Percentiles rank a stretch among this genome's conserved stretches.
These are phyloP conservation scores for Penicillium sp. DNA, from an alignment of 2,329 filamentous ascomycete genomes.

Conservation along the genomic window DNA sequence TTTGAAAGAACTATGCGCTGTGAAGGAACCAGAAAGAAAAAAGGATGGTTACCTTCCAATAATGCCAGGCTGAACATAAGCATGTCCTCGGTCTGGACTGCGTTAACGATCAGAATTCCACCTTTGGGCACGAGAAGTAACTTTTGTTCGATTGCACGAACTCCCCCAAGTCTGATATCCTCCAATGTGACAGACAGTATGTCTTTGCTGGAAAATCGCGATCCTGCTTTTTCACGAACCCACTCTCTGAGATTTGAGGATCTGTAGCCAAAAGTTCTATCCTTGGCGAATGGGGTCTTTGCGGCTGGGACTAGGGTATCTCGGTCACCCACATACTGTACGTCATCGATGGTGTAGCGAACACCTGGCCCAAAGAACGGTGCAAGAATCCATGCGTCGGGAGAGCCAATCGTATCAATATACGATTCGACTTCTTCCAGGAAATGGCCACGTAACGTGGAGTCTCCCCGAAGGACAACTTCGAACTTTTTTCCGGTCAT, in stretches of 20 bases:
- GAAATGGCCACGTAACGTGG: not conserved
- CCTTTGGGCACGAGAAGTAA: not conserved
- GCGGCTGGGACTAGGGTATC: not conserved
- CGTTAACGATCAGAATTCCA: not conserved
- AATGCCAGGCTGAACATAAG: not conserved
- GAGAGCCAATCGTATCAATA: constrained; percentile 1
- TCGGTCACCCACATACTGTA: not conserved
- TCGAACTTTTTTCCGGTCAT: not conserved
- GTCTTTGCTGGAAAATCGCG: not conserved
- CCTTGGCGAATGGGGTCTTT: not conserved
- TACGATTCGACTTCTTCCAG: not conserved
- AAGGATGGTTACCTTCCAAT: not conserved
- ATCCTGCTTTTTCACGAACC: constrained; percentile 2
- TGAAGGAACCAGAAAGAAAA: not conserved
- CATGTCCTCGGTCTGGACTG: not conserved
- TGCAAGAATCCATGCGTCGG: not conserved
- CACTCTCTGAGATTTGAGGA: constrained; percentile 1
- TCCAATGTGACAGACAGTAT: not conserved
- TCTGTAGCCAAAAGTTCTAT: constrained; percentile 1
- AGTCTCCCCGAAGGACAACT: constrained; percentile 1
- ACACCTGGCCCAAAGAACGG: not conserved
- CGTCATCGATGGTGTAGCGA: not conserved
- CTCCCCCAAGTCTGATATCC: not conserved
- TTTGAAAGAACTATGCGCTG: not conserved
- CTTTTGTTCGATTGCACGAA: not conserved